Conservation (phyloP, 2,329 filamentous ascomycete species). For the Chaetomiaceae sp. region DNA sequence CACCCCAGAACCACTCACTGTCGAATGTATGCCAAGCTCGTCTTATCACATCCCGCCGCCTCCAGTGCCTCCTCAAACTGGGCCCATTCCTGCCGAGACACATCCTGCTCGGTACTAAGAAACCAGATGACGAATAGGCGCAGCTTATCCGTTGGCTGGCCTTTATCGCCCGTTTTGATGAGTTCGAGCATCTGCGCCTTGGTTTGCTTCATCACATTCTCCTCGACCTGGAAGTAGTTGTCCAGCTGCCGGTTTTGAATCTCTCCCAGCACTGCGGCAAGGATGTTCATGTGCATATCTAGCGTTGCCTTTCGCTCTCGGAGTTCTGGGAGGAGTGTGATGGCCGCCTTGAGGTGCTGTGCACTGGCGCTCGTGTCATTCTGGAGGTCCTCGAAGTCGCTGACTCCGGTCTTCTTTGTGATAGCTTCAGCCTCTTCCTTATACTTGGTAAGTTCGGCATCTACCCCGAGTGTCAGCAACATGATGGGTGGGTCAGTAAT, state of each 20-base stretch:
- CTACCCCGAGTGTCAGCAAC: constrained; percentile 49
- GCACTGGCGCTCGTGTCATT: constrained; percentile 85
- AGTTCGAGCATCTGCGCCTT: constrained; percentile 85
- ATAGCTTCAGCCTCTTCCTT: constrained; percentile 93
- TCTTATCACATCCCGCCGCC: constrained; percentile 69
- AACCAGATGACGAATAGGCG: constrained; percentile 97
- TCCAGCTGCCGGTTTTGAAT: constrained; percentile 95
- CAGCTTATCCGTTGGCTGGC: constrained; percentile 83
- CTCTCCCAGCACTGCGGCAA: constrained; percentile 68
- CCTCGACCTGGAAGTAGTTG: constrained; percentile 93
- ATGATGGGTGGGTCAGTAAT: background rate
- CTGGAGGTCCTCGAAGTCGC: constrained; percentile 86
- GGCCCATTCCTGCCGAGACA: constrained; percentile 75
- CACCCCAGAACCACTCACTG: constrained; percentile 52
- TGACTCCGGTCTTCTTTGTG: constrained; percentile 90
- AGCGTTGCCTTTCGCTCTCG: constrained; percentile 87
- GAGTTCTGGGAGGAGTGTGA: constrained; percentile 86
- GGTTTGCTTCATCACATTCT: constrained; percentile 85
- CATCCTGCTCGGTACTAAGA: constrained; percentile 85
- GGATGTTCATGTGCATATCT: constrained; percentile 99
- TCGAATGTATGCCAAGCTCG: constrained; percentile 78
- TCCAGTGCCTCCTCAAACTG: constrained; percentile 81
- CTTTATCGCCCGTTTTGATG: constrained; percentile 76
- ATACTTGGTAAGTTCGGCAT: constrained; percentile 87
- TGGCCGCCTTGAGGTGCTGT: constrained; percentile 91